Evolutionary conservation across 129 eudicot genomes (phyloP).

Genomic region (Dittrichia graveolens): DNA sequence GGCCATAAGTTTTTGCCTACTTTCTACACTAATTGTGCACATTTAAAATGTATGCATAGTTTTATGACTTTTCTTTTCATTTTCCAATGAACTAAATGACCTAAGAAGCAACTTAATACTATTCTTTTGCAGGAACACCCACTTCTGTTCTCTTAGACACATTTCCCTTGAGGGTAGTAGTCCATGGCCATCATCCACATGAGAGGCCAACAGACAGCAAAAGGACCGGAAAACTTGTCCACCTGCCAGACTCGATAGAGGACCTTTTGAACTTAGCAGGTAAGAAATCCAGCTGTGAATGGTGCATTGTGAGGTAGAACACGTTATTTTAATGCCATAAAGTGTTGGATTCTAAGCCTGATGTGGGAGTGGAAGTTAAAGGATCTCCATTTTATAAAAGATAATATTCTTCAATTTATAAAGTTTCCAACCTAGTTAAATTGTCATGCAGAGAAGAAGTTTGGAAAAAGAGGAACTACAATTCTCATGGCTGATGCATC

Average conservation of each 20-base stretch:
- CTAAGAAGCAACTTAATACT: slow-evolving; percentile 13
- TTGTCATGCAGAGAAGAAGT: slow-evolving; percentile 61
- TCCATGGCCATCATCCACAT: slow-evolving; percentile 77
- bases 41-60: not conserved
- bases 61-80: not conserved
- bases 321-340: not conserved
- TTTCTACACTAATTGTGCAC: slow-evolving; percentile 16
- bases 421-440: slow-evolving; percentile 17
- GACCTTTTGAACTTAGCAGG: slow-evolving; percentile 71
- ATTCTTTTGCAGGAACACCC: slow-evolving; percentile 48
- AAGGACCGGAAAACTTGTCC: slow-evolving; percentile 63
- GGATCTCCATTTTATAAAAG: not conserved
- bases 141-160: slow-evolving; percentile 25
- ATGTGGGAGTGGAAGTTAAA: not conserved
- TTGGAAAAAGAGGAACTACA: slow-evolving; percentile 60
- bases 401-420: not conserved
- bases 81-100: not conserved
- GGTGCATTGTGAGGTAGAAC: slow-evolving; percentile 10
- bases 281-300: slow-evolving; percentile 33
- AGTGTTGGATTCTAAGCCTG: too few species aligned
- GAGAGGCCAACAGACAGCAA: slow-evolving; percentile 37
- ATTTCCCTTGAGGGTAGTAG: slow-evolving; percentile 54
- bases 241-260: slow-evolving; percentile 68
- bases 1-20: slow-evolving; percentile 1
- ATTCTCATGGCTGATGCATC: slow-evolving; percentile 75